Evolutionary conservation across 1,284 basidiomycete species (phyloP).

Genomic region (Cutaneotrichosporon mucoides): DNA sequence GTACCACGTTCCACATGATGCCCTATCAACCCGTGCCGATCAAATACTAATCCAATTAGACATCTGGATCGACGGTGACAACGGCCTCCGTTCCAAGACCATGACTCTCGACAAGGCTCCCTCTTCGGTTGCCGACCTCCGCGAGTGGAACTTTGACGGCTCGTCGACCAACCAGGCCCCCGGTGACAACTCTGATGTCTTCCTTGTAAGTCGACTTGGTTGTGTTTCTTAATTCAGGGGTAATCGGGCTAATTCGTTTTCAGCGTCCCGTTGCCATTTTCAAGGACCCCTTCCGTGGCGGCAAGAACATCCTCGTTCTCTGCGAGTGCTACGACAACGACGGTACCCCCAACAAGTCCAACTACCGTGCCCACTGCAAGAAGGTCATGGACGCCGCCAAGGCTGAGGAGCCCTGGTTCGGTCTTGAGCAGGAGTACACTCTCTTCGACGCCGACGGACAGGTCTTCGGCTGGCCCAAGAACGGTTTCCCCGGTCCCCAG

Average conservation of each 20-base stretch:
- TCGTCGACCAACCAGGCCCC: constrained; percentile 96
- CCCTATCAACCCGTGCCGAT: too few species aligned
- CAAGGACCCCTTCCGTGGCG: constrained; percentile 98
- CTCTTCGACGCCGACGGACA: constrained; percentile 89
- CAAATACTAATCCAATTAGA: constrained; percentile 53
- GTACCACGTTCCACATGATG: too few species aligned
- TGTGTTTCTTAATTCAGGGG: too few species aligned
- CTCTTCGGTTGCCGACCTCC: constrained; percentile 50
- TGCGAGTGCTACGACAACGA: constrained; percentile 99
- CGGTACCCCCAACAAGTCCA: constrained; percentile 95
- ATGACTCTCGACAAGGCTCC: constrained; percentile 54
- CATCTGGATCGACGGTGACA: constrained; percentile 92
- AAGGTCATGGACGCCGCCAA: constrained; percentile 91
- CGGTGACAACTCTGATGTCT: constrained; percentile 92
- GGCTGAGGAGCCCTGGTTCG: constrained; percentile 85
- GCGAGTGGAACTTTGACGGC: constrained; percentile 99
- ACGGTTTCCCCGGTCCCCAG: constrained; percentile 99
- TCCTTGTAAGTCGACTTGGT: constrained; percentile 56
- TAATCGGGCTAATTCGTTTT: not conserved
- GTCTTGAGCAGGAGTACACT: constrained; percentile 99
- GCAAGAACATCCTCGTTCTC: constrained; percentile 94
- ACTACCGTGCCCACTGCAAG: constrained; percentile 84
- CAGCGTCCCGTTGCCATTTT: constrained; percentile 89
- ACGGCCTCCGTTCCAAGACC: constrained; percentile 87
- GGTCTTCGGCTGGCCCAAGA: constrained; percentile 96